A percentile compares a stretch with the other conserved stretches of the same genome.
phyloP scores from a whole-genome alignment of 139 green algal species.

The Tetraselmis striata region DNA sequence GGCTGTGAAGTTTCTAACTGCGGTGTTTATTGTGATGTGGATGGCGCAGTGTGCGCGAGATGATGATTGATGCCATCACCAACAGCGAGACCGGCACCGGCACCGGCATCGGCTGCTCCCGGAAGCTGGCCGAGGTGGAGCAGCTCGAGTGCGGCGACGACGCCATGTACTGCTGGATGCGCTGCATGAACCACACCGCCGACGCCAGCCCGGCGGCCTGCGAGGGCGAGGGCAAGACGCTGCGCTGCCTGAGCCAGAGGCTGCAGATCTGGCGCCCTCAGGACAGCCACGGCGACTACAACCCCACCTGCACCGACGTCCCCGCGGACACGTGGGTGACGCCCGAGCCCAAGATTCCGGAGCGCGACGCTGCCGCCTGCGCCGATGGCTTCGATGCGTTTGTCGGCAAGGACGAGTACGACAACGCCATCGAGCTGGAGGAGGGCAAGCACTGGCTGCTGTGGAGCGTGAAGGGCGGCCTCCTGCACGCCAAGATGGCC shows the following conservation, averaged over 20 bases:
- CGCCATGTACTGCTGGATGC: slow-evolving; percentile 16
- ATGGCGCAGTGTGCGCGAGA: not conserved
- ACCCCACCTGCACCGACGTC: slow-evolving; percentile 10
- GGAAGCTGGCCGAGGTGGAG: slow-evolving; percentile 6
- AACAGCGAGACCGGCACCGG: not conserved
- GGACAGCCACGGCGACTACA: slow-evolving; percentile 16
- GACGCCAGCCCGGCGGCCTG: not conserved
- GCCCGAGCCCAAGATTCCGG: slow-evolving; percentile 1
- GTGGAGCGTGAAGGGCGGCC: slow-evolving; percentile 2
- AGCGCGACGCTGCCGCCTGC: not conserved
- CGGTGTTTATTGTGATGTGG: too few species aligned
- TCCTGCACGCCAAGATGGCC: slow-evolving; percentile 1
- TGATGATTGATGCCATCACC: not conserved
- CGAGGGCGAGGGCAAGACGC: not conserved
- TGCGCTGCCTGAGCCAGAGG: slow-evolving; percentile 6
- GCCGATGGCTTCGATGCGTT: not conserved
- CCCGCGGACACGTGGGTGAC: slow-evolving; percentile 1
- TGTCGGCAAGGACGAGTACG: slow-evolving; percentile 2
- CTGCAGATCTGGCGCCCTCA: slow-evolving; percentile 2
- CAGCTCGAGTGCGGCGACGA: slow-evolving; percentile 2
- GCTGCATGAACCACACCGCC: slow-evolving; percentile 12
- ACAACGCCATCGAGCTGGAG: not conserved
- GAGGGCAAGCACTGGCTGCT: slow-evolving; percentile 2
- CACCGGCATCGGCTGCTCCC: slow-evolving; percentile 8
- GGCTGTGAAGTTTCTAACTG: too few species aligned